A percentile compares a stretch with the other conserved stretches of the same genome.
These are phyloP conservation scores for Mediolabrus comicus DNA, from an alignment of 108 stramenopile genomes.

Conservation along the genomic window DNA sequence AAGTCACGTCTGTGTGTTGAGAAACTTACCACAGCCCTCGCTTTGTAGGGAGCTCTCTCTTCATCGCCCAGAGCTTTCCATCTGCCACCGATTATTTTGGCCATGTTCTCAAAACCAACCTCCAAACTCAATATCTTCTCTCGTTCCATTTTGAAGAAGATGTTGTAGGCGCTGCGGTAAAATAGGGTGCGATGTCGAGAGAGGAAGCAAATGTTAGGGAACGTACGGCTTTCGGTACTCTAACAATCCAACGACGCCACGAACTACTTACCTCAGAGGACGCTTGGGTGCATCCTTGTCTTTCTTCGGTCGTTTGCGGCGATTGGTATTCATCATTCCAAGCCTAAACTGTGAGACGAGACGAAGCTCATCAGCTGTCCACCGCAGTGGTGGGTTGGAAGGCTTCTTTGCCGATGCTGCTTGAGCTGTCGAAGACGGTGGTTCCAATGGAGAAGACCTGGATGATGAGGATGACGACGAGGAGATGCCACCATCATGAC, in stretches of 20 bases:
- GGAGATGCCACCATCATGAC: neutral
- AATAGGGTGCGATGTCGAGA: neutral
- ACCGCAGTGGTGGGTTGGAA: neutral
- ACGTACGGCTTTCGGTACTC: too few species aligned
- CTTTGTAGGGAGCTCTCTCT: constrained; percentile 47
- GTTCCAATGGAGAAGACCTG: neutral
- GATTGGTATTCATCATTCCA: neutral
- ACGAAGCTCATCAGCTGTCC: neutral
- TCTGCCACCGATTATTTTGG: constrained; percentile 48
- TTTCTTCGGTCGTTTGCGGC: neutral
- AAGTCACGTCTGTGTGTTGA: too few species aligned
- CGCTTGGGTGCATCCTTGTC: neutral
- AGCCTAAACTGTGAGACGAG: neutral
- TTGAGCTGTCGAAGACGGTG: too few species aligned
- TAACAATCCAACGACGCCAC: neutral
- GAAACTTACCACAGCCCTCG: constrained; percentile 36
- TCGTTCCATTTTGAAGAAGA: constrained; percentile 59
- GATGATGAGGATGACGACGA: neutral
- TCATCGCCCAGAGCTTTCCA: constrained; percentile 56
- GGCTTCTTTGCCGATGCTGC: neutral
- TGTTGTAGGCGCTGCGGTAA: constrained; percentile 52
- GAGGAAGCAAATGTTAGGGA: too few species aligned
- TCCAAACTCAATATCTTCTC: constrained; percentile 47
- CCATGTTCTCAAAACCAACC: constrained; percentile 58
- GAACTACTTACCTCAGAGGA: neutral